Evolutionary conservation across 108 stramenopile species (phyloP).

Genomic region (Fragilariopsis cylindrus): DNA sequence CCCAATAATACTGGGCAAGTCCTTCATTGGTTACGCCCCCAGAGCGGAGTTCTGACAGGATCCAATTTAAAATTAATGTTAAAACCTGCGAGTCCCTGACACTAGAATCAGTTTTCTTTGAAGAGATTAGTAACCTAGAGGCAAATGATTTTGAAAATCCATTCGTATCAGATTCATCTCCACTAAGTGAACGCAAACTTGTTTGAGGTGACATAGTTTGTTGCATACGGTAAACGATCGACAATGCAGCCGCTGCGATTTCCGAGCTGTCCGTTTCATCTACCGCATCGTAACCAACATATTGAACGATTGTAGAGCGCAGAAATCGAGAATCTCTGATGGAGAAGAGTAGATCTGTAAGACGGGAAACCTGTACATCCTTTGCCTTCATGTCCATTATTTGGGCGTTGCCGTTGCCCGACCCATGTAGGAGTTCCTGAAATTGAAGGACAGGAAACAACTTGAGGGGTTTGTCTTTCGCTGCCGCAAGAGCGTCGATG

Average conservation of each 20-base stretch:
- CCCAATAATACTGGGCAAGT: constrained; percentile 53
- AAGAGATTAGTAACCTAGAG: constrained; percentile 20
- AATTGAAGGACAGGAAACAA: constrained; percentile 43
- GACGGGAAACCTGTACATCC: constrained; percentile 29
- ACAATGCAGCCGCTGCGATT: constrained; percentile 19
- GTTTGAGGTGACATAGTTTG: constrained; percentile 2
- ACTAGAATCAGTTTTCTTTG: background rate
- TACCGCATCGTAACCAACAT: constrained; percentile 34
- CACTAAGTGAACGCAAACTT: background rate
- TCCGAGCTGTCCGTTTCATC: constrained; percentile 12
- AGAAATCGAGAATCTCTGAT: constrained; percentile 10
- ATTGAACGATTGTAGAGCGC: constrained; percentile 27
- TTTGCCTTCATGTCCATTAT: constrained; percentile 19
- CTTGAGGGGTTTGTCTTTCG: constrained; percentile 25
- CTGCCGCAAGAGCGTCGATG: constrained; percentile 30
- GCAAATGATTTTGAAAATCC: constrained; percentile 25
- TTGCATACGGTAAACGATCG: constrained; percentile 15
- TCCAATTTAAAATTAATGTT: constrained; percentile 28
- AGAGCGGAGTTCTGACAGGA: constrained; percentile 31
- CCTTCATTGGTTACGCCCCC: constrained; percentile 29
- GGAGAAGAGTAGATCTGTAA: constrained; percentile 24
- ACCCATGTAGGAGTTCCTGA: constrained; percentile 20
- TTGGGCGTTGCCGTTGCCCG: background rate
- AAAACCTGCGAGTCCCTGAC: constrained; percentile 3
- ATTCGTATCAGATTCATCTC: background rate